Conservation (phyloP, 2,329 filamentous ascomycete genomes). For the Penicillium vulpinum region DNA sequence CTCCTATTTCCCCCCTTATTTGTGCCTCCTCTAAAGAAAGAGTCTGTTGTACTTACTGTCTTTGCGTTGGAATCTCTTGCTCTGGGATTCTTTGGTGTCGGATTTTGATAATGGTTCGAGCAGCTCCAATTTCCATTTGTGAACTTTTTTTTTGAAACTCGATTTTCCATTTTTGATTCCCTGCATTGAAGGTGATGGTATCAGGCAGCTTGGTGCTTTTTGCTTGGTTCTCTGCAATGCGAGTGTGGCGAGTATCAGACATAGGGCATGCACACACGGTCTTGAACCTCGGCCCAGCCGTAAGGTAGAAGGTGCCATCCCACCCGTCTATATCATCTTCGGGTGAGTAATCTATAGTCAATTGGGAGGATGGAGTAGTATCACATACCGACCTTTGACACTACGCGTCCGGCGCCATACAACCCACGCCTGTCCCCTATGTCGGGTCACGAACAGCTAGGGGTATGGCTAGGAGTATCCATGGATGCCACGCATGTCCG, state of each 20-base stretch:
- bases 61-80: slow-evolving; percentile 17
- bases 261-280: slow-evolving; percentile 16
- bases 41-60: slow-evolving; percentile 26
- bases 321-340: neutral
- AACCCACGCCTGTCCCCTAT: neutral
- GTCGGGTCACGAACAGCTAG: neutral
- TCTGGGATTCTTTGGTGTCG: slow-evolving; percentile 16
- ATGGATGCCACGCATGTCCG: neutral
- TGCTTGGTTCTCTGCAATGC: slow-evolving; percentile 4
- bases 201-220: neutral
- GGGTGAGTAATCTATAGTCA: neutral
- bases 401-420: too few species aligned
- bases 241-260: slow-evolving; percentile 18
- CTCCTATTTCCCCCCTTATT: slow-evolving; percentile 11
- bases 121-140: slow-evolving; percentile 27
- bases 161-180: neutral
- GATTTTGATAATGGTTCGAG: slow-evolving; percentile 33
- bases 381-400: neutral
- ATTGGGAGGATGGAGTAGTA: neutral
- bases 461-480: neutral
- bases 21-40: slow-evolving; percentile 22
- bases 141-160: slow-evolving; percentile 13
- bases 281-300: slow-evolving; percentile 5
- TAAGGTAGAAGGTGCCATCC: neutral
- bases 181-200: neutral